Percentiles rank a stretch among this genome's conserved stretches.
These are phyloP conservation scores for Penicillium parvum DNA, from an alignment of 495 filamentous ascomycete species.

Conservation along the genomic window DNA sequence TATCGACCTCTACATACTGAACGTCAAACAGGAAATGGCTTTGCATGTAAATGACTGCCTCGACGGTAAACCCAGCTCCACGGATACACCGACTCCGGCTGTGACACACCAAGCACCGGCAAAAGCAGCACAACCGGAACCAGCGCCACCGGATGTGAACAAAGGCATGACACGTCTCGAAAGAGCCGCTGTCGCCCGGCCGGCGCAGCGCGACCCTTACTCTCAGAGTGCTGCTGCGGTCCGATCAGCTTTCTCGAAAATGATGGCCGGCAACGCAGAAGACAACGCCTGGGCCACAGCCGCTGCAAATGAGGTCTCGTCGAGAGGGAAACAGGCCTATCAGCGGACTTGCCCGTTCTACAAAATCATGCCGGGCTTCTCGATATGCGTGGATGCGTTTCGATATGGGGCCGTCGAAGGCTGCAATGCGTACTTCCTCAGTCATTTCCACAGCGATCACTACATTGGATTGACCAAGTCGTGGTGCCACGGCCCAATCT, in stretches of 20 bases:
- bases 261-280: slow-evolving; percentile 89
- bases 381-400: slow-evolving; percentile 93
- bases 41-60: slow-evolving; percentile 89
- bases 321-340: slow-evolving; percentile 85
- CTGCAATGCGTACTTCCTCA: slow-evolving; percentile 93
- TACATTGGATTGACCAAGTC: slow-evolving; percentile 85
- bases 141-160: slow-evolving; percentile 1
- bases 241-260: slow-evolving; percentile 76
- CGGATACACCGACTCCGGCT: not conserved
- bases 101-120: slow-evolving; percentile 34
- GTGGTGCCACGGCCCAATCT: slow-evolving; percentile 94
- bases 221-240: slow-evolving; percentile 37
- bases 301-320: slow-evolving; percentile 69
- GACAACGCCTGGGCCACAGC: slow-evolving; percentile 85
- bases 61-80: slow-evolving; percentile 62
- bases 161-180: slow-evolving; percentile 52
- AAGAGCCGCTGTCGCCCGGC: slow-evolving; percentile 64
- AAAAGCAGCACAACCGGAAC: slow-evolving; percentile 15
- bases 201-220: slow-evolving; percentile 73
- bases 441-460: slow-evolving; percentile 97
- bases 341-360: slow-evolving; percentile 94
- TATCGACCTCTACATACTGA: slow-evolving; percentile 8
- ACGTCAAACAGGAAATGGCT: slow-evolving; percentile 44
- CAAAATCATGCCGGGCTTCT: slow-evolving; percentile 90
- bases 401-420: slow-evolving; percentile 90